Conservation (phyloP, 257 asterid species). For the Nicotiana noctiflora region DNA sequence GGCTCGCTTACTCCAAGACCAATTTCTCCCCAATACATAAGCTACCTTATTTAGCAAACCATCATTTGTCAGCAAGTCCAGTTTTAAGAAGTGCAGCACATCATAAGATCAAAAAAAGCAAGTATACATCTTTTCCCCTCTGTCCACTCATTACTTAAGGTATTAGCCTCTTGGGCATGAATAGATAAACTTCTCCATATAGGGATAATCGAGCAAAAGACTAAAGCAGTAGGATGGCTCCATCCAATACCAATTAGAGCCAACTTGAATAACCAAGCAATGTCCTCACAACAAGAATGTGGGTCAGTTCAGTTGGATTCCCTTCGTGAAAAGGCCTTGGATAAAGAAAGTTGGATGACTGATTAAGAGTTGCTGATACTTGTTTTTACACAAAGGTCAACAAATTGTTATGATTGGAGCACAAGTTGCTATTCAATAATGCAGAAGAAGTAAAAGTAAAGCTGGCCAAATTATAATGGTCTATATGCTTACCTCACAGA, state of each 20-base stretch:
- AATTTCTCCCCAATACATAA: background rate
- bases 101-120: background rate
- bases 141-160: background rate
- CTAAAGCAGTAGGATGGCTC: background rate
- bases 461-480: background rate
- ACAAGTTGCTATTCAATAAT: background rate
- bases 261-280: background rate
- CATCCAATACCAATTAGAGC: background rate
- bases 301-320: background rate
- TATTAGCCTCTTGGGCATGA: background rate
- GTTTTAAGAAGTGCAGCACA: background rate
- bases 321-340: background rate
- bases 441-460: background rate
- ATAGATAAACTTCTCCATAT: background rate
- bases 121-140: background rate
- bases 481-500: slow-evolving; percentile 51
- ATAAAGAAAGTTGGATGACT: background rate
- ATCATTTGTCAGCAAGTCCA: background rate
- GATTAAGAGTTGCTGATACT: background rate
- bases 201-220: background rate
- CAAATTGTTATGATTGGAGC: background rate
- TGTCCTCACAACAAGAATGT: background rate
- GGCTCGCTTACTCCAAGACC: background rate
- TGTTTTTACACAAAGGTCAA: background rate
- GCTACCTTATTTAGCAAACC: background rate